Evolutionary conservation across 1,284 basidiomycete species (phyloP).

Genomic region (Austroboletus novae-zelandiae): DNA sequence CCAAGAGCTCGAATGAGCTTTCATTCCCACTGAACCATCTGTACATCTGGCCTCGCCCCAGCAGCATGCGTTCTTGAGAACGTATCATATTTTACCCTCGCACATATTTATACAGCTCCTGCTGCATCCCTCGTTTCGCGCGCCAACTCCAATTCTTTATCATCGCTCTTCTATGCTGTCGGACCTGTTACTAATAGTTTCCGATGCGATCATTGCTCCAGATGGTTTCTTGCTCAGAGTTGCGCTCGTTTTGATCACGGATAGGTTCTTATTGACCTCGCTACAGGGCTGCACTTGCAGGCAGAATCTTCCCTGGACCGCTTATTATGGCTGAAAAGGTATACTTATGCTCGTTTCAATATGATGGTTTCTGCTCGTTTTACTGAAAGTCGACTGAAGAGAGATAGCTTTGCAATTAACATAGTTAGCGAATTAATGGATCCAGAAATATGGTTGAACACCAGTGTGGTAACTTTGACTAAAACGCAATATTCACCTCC

Average conservation of each 20-base stretch:
- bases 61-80: slow-evolving; percentile 4
- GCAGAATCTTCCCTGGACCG: slow-evolving; percentile 38
- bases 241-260: background rate
- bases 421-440: slow-evolving; percentile 33
- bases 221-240: slow-evolving; percentile 40
- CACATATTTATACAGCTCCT: slow-evolving; percentile 6
- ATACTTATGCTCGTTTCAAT: background rate
- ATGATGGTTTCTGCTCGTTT: background rate
- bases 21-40: background rate
- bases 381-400: slow-evolving; percentile 38
- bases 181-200: slow-evolving; percentile 34
- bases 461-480: slow-evolving; percentile 28
- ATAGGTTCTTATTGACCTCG: background rate
- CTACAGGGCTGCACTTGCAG: slow-evolving; percentile 23
- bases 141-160: slow-evolving; percentile 1
- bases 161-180: slow-evolving; percentile 9
- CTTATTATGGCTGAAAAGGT: slow-evolving; percentile 35
- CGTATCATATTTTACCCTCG: slow-evolving; percentile 11
- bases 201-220: slow-evolving; percentile 37
- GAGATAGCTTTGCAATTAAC: slow-evolving; percentile 23
- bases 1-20: background rate
- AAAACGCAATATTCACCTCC: slow-evolving; percentile 28
- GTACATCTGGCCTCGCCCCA: background rate
- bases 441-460: slow-evolving; percentile 30
- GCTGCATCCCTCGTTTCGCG: slow-evolving; percentile 22